Conservation (phyloP, 805 yeast species). For the Sugiyamaella americana region DNA sequence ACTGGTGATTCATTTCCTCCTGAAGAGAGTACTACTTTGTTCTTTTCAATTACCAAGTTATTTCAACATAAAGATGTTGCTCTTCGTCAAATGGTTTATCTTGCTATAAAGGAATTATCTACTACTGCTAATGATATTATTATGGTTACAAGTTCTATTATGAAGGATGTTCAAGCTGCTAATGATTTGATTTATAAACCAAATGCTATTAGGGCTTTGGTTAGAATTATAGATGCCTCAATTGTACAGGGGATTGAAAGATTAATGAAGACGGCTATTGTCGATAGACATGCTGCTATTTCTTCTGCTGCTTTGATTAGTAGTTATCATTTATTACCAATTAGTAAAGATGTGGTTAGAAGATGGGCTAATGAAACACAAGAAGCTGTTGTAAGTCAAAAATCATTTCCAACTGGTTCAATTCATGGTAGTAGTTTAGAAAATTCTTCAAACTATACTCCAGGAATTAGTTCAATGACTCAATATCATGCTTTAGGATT, state of each 20-base stretch:
- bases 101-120: slow-evolving; percentile 88
- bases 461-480: slow-evolving; percentile 59
- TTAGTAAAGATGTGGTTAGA: slow-evolving; percentile 85
- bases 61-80: slow-evolving; percentile 86
- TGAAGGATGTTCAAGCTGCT: slow-evolving; percentile 94
- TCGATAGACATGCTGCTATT: slow-evolving; percentile 79
- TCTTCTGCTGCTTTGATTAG: slow-evolving; percentile 93
- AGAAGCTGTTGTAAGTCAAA: slow-evolving; percentile 72
- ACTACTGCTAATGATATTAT: slow-evolving; percentile 81
- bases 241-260: slow-evolving; percentile 94
- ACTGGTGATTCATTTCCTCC: slow-evolving; percentile 83
- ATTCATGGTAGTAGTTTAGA: background rate
- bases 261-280: slow-evolving; percentile 84
- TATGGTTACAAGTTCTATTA: slow-evolving; percentile 96
- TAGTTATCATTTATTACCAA: slow-evolving; percentile 82
- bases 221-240: slow-evolving; percentile 74
- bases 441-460: slow-evolving; percentile 17
- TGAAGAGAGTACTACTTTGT: slow-evolving; percentile 84
- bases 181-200: slow-evolving; percentile 76
- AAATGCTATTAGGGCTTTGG: slow-evolving; percentile 86
- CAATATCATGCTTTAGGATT: slow-evolving; percentile 96
- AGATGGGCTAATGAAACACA: slow-evolving; percentile 92
- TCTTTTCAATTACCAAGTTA: slow-evolving; percentile 88
- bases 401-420: slow-evolving; percentile 30
- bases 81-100: slow-evolving; percentile 86